Evolutionary conservation across 2,329 filamentous ascomycete species (phyloP), one percentile per base, ranked within the genome.

Genomic region (Fusarium sp.): DNA sequence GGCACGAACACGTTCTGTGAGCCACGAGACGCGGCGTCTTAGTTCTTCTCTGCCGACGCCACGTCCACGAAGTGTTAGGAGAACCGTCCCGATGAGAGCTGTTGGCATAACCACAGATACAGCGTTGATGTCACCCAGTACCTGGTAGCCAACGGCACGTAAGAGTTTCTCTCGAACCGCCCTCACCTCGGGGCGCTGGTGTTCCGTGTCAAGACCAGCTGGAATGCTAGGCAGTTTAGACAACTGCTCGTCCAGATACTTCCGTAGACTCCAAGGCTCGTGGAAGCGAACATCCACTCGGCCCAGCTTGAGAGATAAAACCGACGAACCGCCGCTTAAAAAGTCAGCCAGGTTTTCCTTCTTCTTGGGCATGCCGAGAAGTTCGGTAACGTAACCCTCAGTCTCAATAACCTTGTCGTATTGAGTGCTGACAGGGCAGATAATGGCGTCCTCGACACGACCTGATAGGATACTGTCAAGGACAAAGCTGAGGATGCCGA

Each of bases 341-440:
- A 99, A 97, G 74, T 96, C 93, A 33, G 90, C 87, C 36, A 99
- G 82, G 67, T 97, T 97, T 77, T 99, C 96, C 77, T 97, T 97
- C 75, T 93, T 93, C 80, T 99, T 99, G 0, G 96, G 96, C 67
- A 96, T 90, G 3, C 96, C 96, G 0, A 99, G 86, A 2, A 99
- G 86, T 79, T 99, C 96, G 33, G 90, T 96, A 46, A 98, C 95
- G 76, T 99, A 99, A 5, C 93, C 96, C 79, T 97, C 93, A 1
- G 96, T 97, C 79, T 99, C 96, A 64, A 99, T 96, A 61, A 99
- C 96, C 77, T 98, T 99, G 83, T 99, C 96, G 77, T 99, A 99
- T 77, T 99, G 96, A 0, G 94, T 97, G 78, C 92, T 96, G 49
- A 99, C 96, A 0, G 96, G 96, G 73, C 95, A 97, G 57, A 99